Evolutionary conservation across 768 basidiomycete genomes (phyloP), one percentile per base, ranked within the genome.

Genomic region (Crepidotus variabilis): DNA sequence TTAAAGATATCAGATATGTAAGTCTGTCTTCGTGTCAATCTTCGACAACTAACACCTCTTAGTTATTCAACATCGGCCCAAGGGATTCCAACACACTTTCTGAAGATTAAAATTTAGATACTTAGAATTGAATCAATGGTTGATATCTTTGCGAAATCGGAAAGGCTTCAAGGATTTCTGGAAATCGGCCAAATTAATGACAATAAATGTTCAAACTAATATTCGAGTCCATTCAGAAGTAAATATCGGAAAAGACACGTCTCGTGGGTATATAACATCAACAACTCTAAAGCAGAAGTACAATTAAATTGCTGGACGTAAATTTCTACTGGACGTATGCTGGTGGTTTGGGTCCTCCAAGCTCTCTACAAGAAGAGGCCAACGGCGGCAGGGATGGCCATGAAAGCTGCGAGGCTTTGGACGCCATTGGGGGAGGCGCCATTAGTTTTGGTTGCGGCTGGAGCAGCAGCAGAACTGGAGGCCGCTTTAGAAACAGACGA

Each of bases 1-100:
- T 87, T n/a, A 82, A 78, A 62, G 84, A 88, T 66, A 81, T 88
- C 57, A 83, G 81, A 72, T 77, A 77, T 52, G 86, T 86, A 58
- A 47, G 82, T 72, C 10, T n/a, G 11, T 39, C 7, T 14, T 21
- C n/a, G 51, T 9, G 20, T 43, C 2, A 55, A 6, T 39, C 10
- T 14, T 45, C 7, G 21, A 58, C 33, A 51, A 35, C 21, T 20
- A 20, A 14, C 35, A 32, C n/a, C 33, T 24, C 43, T 20, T 50
- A 75, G 71, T 71, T 77, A 50, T 77, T 76, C 53, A 74, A 73
- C 16, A 74, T 77, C 71, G 60, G 58, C 7, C 55, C 58, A 14
- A 59, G 49, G 36, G 50, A 56, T 13, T 34, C n/a, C 21, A 55
- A 55, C 21, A 13, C 48, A 13, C 34, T n/a, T n/a, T n/a, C n/a